These are phyloP conservation scores for Fusarium illudens DNA, from an alignment of 2,329 filamentous ascomycete genomes.

Conservation along the genomic window DNA sequence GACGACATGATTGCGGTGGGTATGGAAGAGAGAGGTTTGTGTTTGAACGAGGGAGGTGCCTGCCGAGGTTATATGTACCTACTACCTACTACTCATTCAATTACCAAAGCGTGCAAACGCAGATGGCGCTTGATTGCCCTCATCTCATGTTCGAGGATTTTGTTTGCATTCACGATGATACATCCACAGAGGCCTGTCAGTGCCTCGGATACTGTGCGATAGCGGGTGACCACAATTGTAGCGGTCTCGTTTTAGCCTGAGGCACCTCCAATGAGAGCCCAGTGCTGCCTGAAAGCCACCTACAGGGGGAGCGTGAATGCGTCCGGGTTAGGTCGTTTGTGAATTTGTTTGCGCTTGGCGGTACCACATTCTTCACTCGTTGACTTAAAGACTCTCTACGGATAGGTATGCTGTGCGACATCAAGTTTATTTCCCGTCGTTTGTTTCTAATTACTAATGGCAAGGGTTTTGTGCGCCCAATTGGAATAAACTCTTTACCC, in stretches of 20 bases:
- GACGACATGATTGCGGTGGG: not conserved
- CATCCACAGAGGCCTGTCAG: not conserved
- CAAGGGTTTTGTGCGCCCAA: too few species aligned
- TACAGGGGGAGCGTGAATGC: not conserved
- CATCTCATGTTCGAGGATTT: too few species aligned
- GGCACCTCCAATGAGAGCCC: not conserved
- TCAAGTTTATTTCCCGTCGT: too few species aligned
- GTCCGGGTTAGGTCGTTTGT: too few species aligned
- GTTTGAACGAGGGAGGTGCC: not conserved
- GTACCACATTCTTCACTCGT: too few species aligned
- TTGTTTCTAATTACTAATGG: too few species aligned
- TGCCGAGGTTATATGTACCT: not conserved
- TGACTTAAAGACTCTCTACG: too few species aligned
- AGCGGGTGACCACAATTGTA: not conserved
- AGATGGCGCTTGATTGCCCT: not conserved
- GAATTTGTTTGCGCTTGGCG: not conserved
- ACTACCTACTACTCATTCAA: too few species aligned
- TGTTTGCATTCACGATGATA: slow-evolving; percentile 4
- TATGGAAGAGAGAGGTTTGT: not conserved
- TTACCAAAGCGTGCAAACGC: not conserved
- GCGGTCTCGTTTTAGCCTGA: not conserved
- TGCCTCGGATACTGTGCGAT: not conserved
- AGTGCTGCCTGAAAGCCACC: slow-evolving; percentile 6
- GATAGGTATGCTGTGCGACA: too few species aligned
- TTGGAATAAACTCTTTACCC: too few species aligned